phyloP scores from a whole-genome alignment of 495 filamentous ascomycete genomes.

The Hypoxylon cercidicola region DNA sequence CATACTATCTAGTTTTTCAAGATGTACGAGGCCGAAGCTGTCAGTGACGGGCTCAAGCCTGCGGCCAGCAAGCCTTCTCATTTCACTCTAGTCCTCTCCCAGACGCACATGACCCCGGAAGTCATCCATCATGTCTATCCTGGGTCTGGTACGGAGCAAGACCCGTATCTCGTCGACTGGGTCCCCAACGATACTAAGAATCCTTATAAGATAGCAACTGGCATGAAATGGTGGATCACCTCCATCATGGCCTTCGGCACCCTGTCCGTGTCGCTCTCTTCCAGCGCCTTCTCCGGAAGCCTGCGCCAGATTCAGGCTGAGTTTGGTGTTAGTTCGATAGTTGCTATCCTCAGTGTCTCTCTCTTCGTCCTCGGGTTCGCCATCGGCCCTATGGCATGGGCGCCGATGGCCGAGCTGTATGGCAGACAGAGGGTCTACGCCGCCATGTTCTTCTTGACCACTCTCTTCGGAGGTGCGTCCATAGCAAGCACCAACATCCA shows the following conservation, averaged over 20 bases:
- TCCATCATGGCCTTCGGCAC: too few relatives aligned
- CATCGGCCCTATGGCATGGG: slow-evolving; percentile 57
- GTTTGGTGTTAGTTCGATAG: too few relatives aligned
- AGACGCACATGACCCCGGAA: slow-evolving; percentile 19
- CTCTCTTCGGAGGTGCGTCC: too few relatives aligned
- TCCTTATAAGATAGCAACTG: slow-evolving; percentile 70
- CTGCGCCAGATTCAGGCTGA: too few relatives aligned
- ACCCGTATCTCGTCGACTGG: slow-evolving; percentile 77
- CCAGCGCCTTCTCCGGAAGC: too few relatives aligned
- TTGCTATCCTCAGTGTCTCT: slow-evolving; percentile 47
- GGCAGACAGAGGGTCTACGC: too few relatives aligned
- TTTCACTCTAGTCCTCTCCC: slow-evolving; percentile 1
- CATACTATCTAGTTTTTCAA: slow-evolving; percentile 1
- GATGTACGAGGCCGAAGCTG: slow-evolving; percentile 3
- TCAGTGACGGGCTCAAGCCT: background rate
- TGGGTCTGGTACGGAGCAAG: slow-evolving; percentile 74
- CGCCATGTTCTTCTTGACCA: too few relatives aligned
- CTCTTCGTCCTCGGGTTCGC: slow-evolving; percentile 82
- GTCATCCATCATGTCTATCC: slow-evolving; percentile 67
- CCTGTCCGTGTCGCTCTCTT: too few relatives aligned
- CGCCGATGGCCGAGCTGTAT: too few relatives aligned
- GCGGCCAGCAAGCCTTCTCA: background rate
- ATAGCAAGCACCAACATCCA: too few relatives aligned
- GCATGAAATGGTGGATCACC: slow-evolving; percentile 60
- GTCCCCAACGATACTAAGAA: slow-evolving; percentile 72